A percentile compares a stretch with the other conserved stretches of the same genome.
Evolutionary conservation across 2,329 filamentous ascomycete species (phyloP).

Genomic region (Trichophyton rubrum): DNA sequence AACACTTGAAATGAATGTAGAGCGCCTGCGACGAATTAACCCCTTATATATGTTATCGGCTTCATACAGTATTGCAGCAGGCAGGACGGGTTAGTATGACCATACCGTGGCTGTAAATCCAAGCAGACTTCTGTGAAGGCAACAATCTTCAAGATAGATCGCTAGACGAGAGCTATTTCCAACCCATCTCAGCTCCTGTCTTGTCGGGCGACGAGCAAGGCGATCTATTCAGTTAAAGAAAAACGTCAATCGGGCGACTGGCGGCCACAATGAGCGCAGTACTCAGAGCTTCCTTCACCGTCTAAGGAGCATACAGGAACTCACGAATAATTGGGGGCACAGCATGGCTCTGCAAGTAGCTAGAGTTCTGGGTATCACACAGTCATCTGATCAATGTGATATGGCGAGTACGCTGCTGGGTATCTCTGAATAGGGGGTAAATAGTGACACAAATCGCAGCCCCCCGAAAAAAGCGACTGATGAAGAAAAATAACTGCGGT

Average conservation of each 20-base stretch:
- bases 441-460: background rate
- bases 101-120: too few species aligned
- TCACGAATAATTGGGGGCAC: background rate
- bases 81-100: too few species aligned
- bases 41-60: background rate
- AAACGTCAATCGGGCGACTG: too few species aligned
- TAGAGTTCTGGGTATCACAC: background rate
- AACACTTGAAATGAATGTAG: background rate
- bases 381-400: background rate
- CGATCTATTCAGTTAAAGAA: background rate
- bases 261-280: too few species aligned
- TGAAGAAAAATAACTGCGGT: background rate
- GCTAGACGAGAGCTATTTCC: too few species aligned
- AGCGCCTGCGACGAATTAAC: background rate
- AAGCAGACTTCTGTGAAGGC: too few species aligned
- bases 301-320: background rate
- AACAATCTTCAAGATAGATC: too few species aligned
- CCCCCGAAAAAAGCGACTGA: background rate
- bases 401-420: background rate
- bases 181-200: background rate
- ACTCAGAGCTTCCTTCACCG: background rate
- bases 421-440: background rate
- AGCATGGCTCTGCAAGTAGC: background rate
- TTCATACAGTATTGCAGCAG: background rate
- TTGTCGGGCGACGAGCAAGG: background rate